Base-by-base conservation (phyloP, 2,329 filamentous ascomycete genomes). In the Mollisiaceae sp. region DNA sequence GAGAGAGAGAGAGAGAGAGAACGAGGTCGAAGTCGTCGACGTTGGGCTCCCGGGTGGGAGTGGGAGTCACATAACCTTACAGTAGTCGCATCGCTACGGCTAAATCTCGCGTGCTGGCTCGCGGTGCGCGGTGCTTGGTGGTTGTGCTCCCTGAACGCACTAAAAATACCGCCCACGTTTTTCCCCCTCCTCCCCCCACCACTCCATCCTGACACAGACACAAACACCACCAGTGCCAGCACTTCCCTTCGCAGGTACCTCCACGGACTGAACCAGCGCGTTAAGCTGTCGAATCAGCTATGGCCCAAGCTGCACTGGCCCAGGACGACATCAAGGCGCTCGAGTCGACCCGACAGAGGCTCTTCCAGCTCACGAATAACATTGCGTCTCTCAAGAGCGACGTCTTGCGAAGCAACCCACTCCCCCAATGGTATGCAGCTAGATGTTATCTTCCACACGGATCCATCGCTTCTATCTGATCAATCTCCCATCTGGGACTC, bases 311-410 rank as follows among this genome's bases (percentile, higher is more conserved):
- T 14, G 15, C 59, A 12, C 65, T 76, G 11, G 67, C 60, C 11
- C 69, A 69, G 35, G 86, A 89, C 22, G 87, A 90, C 77, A 80
- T 88, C 70, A 91, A 89, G 78, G 83, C 86, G 47, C 83, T 94
- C 32, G 91, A 94, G 73, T 85, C 90, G 77, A 87, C 88, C 35
- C 86, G 91, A 47, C 86, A 89, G 73, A 85, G 89, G 35, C 82
- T 93, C 24, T 83, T 83, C 55, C 89, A 92, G 74, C 83, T 94
- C 27, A 86, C 88, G 4, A 89, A 85, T 76, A 91, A 86, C 71
- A 85, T 94, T 22, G 83, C 80, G 64, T 90, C 88, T 47, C 80
- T 93, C 24, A 85, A 86, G 71, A 79, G 81, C 69, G 85, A 87
- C 72, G 80, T 93, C 45, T 77, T 86, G 45, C 83, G 83, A 66